These are phyloP conservation scores for Populus tomentosa DNA, from an alignment of 441 rosid genomes.

Conservation along the genomic window DNA sequence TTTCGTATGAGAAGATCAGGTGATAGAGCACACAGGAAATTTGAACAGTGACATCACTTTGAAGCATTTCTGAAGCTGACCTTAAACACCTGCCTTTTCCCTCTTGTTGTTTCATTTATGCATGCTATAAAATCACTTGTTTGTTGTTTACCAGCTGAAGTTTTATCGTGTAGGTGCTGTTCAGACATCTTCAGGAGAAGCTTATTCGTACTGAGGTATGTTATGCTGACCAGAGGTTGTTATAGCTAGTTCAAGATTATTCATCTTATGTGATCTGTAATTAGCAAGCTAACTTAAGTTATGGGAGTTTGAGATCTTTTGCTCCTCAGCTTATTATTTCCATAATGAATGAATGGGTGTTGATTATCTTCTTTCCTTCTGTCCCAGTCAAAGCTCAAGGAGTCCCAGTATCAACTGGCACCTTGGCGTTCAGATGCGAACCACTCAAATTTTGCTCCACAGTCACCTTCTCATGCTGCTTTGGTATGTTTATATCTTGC, in stretches of 20 bases:
- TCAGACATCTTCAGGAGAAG: constrained; percentile 91
- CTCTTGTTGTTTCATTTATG: neutral
- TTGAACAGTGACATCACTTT: neutral
- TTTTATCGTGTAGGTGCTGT: constrained; percentile 62
- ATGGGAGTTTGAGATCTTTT: constrained; percentile 14
- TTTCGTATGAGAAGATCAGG: neutral
- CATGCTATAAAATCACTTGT: neutral
- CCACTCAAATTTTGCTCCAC: constrained; percentile 50
- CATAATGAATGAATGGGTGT: constrained; percentile 16
- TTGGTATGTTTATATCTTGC: constrained; percentile 40
- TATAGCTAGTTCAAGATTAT: constrained; percentile 8
- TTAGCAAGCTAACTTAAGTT: constrained; percentile 10
- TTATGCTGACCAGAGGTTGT: constrained; percentile 9
- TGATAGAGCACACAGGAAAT: neutral
- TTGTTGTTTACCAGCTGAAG: constrained; percentile 5
- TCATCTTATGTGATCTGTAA: constrained; percentile 17
- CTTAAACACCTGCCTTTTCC: no score
- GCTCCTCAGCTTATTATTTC: constrained; percentile 19
- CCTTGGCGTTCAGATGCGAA: constrained; percentile 77
- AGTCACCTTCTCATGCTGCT: constrained; percentile 58
- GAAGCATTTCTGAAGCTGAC: neutral
- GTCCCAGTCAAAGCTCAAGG: constrained; percentile 83
- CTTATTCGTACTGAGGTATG: constrained; percentile 84
- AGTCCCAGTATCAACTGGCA: constrained; percentile 78
- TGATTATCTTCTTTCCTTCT: constrained; percentile 32